Conservation (phyloP, 495 filamentous ascomycete genomes). For the Apodospora peruviana region DNA sequence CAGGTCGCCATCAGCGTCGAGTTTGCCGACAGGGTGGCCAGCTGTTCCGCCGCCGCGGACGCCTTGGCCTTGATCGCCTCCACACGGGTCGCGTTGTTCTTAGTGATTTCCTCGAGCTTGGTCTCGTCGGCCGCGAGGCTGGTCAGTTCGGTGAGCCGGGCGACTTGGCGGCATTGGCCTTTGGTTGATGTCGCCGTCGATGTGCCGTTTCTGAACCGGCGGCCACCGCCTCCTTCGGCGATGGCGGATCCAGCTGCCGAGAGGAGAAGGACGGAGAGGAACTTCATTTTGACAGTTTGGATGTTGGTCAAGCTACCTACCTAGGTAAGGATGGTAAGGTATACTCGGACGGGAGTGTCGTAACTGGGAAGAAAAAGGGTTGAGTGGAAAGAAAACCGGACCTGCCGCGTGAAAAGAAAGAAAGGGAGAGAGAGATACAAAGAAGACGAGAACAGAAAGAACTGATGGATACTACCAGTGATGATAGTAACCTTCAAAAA, state of each 20-base stretch:
- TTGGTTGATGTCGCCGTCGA: constrained; percentile 3
- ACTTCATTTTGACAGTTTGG: constrained; percentile 9
- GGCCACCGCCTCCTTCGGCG: neutral
- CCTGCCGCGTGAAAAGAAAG: constrained; percentile 7
- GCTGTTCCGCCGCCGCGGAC: constrained; percentile 3
- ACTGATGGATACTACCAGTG: no score
- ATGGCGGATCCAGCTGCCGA: constrained; percentile 13
- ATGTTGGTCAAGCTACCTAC: no score
- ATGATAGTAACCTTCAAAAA: no score
- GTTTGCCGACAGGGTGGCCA: constrained; percentile 9
- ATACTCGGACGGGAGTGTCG: neutral
- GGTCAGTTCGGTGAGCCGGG: constrained; percentile 9
- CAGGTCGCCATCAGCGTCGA: constrained; percentile 10
- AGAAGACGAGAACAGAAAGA: neutral
- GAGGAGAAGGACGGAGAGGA: constrained; percentile 14
- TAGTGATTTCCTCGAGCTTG: constrained; percentile 5
- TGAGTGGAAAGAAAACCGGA: constrained; percentile 1
- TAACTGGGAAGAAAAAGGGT: neutral
- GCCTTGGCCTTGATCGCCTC: constrained; percentile 16
- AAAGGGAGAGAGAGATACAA: neutral
- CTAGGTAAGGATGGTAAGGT: neutral
- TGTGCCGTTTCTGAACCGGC: neutral
- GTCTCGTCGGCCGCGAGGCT: constrained; percentile 11
- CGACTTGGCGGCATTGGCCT: constrained; percentile 8
- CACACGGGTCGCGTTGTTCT: constrained; percentile 14